These are phyloP conservation scores for Spongospora subterranea DNA, from an alignment of 208 protist genomes.

Conservation along the genomic window DNA sequence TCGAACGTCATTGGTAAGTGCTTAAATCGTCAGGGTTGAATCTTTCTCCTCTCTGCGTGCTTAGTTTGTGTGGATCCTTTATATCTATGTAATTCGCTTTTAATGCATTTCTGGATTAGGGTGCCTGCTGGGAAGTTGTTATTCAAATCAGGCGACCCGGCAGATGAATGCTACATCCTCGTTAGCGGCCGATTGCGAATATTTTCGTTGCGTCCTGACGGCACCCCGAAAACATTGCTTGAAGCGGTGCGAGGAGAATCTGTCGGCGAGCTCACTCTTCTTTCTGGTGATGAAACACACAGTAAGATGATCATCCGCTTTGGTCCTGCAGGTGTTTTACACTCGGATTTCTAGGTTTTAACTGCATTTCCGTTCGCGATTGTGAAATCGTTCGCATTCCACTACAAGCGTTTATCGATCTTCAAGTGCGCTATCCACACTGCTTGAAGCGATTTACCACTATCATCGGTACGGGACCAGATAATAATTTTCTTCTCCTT, in stretches of 20 bases:
- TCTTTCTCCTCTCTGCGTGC: no score
- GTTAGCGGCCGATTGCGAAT: conserved; percentile 20
- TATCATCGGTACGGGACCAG: conserved; percentile 13
- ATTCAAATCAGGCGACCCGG: conserved; percentile 28
- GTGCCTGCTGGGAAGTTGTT: conserved; percentile 41
- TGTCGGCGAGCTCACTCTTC: conserved; percentile 23
- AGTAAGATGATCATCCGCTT: not conserved
- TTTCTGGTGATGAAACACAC: not conserved
- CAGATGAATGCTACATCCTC: conserved; percentile 28
- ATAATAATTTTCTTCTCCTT: not conserved
- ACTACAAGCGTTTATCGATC: conserved; percentile 2
- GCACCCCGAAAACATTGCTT: conserved; percentile 1
- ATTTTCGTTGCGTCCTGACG: not conserved
- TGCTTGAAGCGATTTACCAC: conserved; percentile 1
- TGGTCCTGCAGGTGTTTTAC: not conserved
- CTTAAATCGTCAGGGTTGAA: no score
- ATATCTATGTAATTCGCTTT: conserved; percentile 15
- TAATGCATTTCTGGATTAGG: not conserved
- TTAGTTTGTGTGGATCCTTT: no score
- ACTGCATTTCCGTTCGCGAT: conserved; percentile 55
- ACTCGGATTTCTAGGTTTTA: not conserved
- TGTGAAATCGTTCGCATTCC: conserved; percentile 31
- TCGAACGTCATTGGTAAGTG: conserved; percentile 22
- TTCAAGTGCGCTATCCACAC: not conserved
- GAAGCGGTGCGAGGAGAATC: conserved; percentile 30